Percentiles rank a stretch among this genome's conserved stretches.
Conservation (phyloP, 2,329 filamentous ascomycete species). For the Alternaria brassicae region DNA sequence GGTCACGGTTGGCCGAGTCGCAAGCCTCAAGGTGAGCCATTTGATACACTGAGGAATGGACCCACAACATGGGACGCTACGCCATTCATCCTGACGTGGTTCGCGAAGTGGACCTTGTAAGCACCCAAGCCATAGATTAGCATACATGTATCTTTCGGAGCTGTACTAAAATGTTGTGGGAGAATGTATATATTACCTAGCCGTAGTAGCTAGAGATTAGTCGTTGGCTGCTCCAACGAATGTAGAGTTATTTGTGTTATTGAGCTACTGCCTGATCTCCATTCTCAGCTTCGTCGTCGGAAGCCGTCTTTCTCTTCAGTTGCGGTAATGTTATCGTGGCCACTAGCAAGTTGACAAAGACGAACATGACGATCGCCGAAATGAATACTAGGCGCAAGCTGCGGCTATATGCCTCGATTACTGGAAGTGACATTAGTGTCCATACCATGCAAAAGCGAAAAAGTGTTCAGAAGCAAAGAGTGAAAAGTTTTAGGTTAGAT, state of each 20-base stretch:
- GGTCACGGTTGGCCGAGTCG: constrained; percentile 37
- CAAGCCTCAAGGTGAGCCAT: constrained; percentile 24
- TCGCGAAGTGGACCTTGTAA: constrained; percentile 25
- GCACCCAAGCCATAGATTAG: not conserved
- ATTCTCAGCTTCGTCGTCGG: constrained; percentile 11
- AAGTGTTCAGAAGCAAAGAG: not conserved
- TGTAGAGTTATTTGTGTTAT: not conserved
- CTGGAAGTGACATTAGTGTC: constrained; percentile 32
- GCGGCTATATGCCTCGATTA: constrained; percentile 50
- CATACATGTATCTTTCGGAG: not conserved
- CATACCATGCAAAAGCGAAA: constrained; percentile 24
- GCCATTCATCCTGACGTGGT: constrained; percentile 28
- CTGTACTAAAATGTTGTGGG: too few relatives aligned
- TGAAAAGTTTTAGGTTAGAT: too few relatives aligned
- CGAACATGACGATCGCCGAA: constrained; percentile 55
- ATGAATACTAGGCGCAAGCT: constrained; percentile 54
- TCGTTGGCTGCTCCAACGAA: too few relatives aligned
- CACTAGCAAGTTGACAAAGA: constrained; percentile 59
- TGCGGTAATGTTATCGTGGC: constrained; percentile 63
- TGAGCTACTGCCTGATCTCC: not conserved
- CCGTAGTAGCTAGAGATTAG: too few relatives aligned
- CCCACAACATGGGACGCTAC: constrained; percentile 34
- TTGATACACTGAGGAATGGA: constrained; percentile 26
- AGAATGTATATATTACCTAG: too few relatives aligned
- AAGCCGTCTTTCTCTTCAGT: constrained; percentile 30